Evolutionary conservation across 2,329 filamentous ascomycete species (phyloP).

Genomic region (Fusarium begoniae): DNA sequence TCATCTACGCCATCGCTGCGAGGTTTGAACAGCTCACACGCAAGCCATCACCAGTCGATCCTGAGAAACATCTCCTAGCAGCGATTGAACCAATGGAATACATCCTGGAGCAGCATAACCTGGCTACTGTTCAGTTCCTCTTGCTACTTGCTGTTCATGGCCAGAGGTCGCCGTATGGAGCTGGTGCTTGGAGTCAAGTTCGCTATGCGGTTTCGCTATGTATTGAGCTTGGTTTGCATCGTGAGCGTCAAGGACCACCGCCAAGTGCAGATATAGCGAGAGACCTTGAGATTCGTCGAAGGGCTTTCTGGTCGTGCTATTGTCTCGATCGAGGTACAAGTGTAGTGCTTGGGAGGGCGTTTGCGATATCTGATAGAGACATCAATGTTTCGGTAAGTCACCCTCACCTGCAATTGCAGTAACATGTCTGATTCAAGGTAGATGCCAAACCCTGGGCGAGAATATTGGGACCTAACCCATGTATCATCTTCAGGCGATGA

Average conservation of each 20-base stretch:
- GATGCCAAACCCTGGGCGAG: background rate
- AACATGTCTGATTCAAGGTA: too few relatives aligned
- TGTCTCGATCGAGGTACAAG: background rate
- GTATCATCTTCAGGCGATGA: background rate
- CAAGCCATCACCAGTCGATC: background rate
- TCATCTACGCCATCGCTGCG: background rate
- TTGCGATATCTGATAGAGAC: background rate
- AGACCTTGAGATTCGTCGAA: background rate
- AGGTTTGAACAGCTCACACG: background rate
- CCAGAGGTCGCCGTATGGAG: background rate
- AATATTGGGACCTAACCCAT: background rate
- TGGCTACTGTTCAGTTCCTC: background rate
- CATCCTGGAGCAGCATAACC: background rate
- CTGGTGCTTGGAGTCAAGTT: background rate
- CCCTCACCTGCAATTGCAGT: fast-evolving
- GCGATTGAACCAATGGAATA: background rate
- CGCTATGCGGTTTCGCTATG: background rate
- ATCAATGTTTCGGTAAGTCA: background rate
- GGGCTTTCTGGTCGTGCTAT: background rate
- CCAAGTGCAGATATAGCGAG: background rate
- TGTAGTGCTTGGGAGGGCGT: background rate
- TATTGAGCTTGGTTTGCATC: background rate
- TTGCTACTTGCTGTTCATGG: background rate
- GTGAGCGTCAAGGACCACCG: background rate
- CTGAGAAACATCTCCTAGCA: background rate